Percentiles rank a stretch among this genome's conserved stretches.
These are phyloP conservation scores for Neurospora terricola DNA, from an alignment of 495 filamentous ascomycete genomes.

Conservation along the genomic window DNA sequence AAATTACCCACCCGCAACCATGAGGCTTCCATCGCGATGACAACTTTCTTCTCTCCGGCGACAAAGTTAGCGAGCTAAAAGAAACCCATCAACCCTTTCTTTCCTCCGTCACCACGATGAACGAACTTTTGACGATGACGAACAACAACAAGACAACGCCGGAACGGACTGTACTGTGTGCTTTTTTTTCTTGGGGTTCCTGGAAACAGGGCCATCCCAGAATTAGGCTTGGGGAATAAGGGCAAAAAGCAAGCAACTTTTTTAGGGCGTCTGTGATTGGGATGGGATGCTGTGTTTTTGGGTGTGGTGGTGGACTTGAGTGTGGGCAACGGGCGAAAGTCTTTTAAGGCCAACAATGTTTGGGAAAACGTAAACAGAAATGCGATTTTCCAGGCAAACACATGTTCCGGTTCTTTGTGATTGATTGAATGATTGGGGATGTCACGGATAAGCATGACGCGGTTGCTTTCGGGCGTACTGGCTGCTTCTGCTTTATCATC, in stretches of 20 bases:
- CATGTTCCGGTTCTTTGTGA: not conserved
- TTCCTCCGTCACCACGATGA: not conserved
- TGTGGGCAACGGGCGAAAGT: not conserved
- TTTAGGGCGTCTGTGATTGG: not conserved
- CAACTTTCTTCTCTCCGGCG: not conserved
- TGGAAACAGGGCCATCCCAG: not conserved
- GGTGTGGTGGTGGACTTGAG: not conserved
- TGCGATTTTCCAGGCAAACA: not conserved
- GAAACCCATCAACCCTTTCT: not conserved
- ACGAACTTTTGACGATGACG: not conserved
- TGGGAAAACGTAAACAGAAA: not conserved
- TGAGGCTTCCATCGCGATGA: not conserved
- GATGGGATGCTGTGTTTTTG: not conserved
- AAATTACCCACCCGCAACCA: constrained; percentile 14
- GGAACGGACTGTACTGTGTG: not conserved
- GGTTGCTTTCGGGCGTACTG: not conserved
- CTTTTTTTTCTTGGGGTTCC: not conserved
- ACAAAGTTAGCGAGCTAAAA: not conserved
- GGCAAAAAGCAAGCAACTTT: not conserved
- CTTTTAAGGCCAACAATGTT: not conserved
- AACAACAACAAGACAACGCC: not conserved
- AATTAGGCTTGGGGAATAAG: not conserved
- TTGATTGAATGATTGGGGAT: not conserved
- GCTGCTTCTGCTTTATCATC: not conserved
- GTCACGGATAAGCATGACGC: not conserved